Evolutionary conservation across 371 early-diverging fungal species (phyloP).

Genomic region (Actinomortierella ambigua): DNA sequence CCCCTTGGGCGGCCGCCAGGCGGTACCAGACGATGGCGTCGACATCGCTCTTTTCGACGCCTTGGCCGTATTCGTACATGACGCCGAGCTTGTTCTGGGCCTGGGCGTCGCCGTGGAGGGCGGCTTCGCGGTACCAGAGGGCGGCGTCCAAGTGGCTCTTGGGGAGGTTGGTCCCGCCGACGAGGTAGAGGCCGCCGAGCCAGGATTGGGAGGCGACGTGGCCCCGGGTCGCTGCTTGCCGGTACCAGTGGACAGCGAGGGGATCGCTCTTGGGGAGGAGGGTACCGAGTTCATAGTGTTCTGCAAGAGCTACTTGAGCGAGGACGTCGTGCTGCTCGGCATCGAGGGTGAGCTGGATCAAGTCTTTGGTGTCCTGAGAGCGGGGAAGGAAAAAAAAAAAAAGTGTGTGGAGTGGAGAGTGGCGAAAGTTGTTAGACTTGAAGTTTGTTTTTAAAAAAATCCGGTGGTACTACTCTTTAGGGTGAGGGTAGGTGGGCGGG

Average conservation of each 20-base stretch:
- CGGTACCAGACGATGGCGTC: slow-evolving; percentile 83
- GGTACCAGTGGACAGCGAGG: slow-evolving; percentile 80
- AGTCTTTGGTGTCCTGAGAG: too few relatives aligned
- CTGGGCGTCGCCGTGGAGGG: slow-evolving; percentile 77
- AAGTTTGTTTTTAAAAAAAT: too few relatives aligned
- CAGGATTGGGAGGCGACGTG: slow-evolving; percentile 72
- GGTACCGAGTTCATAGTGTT: too few relatives aligned
- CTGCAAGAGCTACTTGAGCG: too few relatives aligned
- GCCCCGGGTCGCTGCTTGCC: slow-evolving; percentile 71
- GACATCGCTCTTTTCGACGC: slow-evolving; percentile 59
- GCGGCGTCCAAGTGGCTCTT: slow-evolving; percentile 70
- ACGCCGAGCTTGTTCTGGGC: slow-evolving; percentile 84
- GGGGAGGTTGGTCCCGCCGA: slow-evolving; percentile 79
- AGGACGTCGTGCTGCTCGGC: too few relatives aligned
- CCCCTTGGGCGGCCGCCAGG: slow-evolving; percentile 74
- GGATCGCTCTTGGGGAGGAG: too few relatives aligned
- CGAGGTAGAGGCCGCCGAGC: slow-evolving; percentile 73
- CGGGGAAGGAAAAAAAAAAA: too few relatives aligned
- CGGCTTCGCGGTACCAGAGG: slow-evolving; percentile 72
- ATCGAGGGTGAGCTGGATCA: too few relatives aligned
- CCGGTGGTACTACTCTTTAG: too few relatives aligned
- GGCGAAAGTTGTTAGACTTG: too few relatives aligned
- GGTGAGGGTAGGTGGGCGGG: too few relatives aligned
- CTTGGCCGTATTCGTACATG: slow-evolving; percentile 80
- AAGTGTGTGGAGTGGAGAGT: too few relatives aligned